These are phyloP conservation scores for Phytopythium ostracodes DNA, from an alignment of 352 stramenopile species.

Conservation along the genomic window DNA sequence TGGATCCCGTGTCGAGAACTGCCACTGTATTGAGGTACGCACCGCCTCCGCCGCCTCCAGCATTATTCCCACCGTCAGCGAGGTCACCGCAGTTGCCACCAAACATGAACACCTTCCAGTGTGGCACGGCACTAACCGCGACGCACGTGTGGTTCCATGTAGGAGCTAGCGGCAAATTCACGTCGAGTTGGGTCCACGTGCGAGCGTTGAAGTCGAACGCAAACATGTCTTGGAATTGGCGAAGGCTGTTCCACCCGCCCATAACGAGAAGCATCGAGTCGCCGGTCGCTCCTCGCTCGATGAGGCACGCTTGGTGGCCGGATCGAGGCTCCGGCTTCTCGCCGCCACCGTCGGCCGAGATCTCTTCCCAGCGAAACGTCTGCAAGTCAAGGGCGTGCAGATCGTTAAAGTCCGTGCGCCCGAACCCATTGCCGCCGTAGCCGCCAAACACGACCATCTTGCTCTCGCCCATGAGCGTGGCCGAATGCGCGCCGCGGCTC, in stretches of 20 bases:
- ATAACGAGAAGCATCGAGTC: constrained; percentile 83
- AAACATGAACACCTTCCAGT: constrained; percentile 98
- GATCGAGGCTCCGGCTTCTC: constrained; percentile 91
- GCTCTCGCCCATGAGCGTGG: constrained; percentile 73
- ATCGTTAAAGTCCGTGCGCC: constrained; percentile 95
- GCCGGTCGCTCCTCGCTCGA: constrained; percentile 55
- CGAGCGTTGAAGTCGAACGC: constrained; percentile 86
- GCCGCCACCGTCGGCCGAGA: constrained; percentile 61
- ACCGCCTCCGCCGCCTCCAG: constrained; percentile 33
- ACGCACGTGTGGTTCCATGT: constrained; percentile 96
- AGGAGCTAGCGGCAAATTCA: constrained; percentile 44
- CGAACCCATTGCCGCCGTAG: constrained; percentile 95
- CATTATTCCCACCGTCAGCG: constrained; percentile 74
- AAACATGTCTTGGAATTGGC: constrained; percentile 96
- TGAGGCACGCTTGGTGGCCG: constrained; percentile 90
- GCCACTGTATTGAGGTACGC: constrained; percentile 88
- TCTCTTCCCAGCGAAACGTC: constrained; percentile 90
- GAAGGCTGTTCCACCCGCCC: constrained; percentile 94
- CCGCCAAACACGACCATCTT: constrained; percentile 95
- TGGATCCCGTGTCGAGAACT: constrained; percentile 90
- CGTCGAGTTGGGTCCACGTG: constrained; percentile 77
- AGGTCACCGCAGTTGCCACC: constrained; percentile 95
- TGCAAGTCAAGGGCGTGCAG: constrained; percentile 89
- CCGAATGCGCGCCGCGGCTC: constrained; percentile 90
- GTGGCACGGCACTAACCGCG: constrained; percentile 91